Evolutionary conservation across 1,139 yeast genomes (phyloP).

Genomic region (Pichiaceae sp.): DNA sequence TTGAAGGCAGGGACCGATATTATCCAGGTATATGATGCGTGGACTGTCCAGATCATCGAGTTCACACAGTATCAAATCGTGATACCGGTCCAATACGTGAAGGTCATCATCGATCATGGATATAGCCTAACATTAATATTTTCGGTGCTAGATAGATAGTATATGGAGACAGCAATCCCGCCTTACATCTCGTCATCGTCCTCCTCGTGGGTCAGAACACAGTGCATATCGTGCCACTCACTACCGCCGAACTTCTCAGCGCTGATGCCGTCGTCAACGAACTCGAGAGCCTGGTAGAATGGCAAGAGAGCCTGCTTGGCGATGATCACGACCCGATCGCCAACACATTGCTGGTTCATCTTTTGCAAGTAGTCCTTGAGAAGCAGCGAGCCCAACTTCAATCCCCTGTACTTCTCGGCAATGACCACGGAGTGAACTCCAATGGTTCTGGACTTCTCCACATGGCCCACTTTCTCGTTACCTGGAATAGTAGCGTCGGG

Average conservation of each 20-base stretch:
- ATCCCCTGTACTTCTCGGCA: constrained; percentile 71
- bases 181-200: constrained; percentile 27
- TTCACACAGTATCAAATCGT: no score
- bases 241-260: constrained; percentile 51
- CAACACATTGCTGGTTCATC: constrained; percentile 78
- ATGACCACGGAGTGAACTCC: constrained; percentile 82
- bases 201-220: constrained; percentile 54
- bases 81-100: no score
- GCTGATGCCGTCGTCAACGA: constrained; percentile 55
- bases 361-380: constrained; percentile 88
- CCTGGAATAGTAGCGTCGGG: constrained; percentile 19
- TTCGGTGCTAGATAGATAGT: no score
- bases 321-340: constrained; percentile 66
- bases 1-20: no score
- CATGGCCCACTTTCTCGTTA: constrained; percentile 53
- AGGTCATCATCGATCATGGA: no score
- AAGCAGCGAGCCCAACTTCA: constrained; percentile 73
- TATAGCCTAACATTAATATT: no score
- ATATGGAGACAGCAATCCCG: no score
- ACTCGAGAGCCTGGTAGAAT: constrained; percentile 77
- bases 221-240: constrained; percentile 59
- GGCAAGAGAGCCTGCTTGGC: constrained; percentile 64
- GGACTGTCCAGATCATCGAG: no score
- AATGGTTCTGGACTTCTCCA: constrained; percentile 63
- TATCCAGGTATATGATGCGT: no score